Conservation (phyloP, 352 stramenopile genomes). For the Phytopythium vexans region DNA sequence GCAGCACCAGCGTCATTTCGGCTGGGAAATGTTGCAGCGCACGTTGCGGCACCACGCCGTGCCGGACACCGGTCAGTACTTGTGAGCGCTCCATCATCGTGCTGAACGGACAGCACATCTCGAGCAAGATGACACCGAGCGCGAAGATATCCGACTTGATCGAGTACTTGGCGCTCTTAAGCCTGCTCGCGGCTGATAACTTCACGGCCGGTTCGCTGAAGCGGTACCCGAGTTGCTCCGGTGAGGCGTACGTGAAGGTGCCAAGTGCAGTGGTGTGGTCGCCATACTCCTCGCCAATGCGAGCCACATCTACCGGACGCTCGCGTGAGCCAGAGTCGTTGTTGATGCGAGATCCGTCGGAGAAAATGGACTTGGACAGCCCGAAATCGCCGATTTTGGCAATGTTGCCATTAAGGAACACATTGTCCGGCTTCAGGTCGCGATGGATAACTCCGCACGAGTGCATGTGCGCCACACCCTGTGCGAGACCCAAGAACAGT, state of each 20-base stretch:
- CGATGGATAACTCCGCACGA: conserved; percentile 66
- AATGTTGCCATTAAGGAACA: conserved; percentile 60
- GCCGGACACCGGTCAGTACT: conserved; percentile 71
- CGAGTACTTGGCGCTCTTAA: conserved; percentile 78
- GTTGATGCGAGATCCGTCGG: conserved; percentile 13
- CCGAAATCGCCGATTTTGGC: conserved; percentile 74
- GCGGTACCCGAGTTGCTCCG: conserved; percentile 74
- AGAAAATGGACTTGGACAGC: conserved; percentile 56
- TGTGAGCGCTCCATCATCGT: conserved; percentile 88
- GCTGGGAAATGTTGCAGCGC: conserved; percentile 54
- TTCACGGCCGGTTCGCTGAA: conserved; percentile 38
- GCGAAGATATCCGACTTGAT: conserved; percentile 86
- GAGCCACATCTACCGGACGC: conserved; percentile 13
- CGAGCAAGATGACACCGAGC: conserved; percentile 78
- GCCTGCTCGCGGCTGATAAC: conserved; percentile 33
- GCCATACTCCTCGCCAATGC: conserved; percentile 25
- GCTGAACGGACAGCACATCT: conserved; percentile 76
- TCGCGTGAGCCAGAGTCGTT: conserved; percentile 12
- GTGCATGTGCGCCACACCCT: conserved; percentile 78
- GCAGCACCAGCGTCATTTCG: conserved; percentile 71
- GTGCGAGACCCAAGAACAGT: conserved; percentile 58
- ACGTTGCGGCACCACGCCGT: conserved; percentile 74
- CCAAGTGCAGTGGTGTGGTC: conserved; percentile 78
- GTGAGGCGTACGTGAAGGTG: conserved; percentile 85
- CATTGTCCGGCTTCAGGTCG: conserved; percentile 76